Base-by-base conservation (phyloP, 2,329 filamentous ascomycete genomes). In the Ascocoryne sarcoides region DNA sequence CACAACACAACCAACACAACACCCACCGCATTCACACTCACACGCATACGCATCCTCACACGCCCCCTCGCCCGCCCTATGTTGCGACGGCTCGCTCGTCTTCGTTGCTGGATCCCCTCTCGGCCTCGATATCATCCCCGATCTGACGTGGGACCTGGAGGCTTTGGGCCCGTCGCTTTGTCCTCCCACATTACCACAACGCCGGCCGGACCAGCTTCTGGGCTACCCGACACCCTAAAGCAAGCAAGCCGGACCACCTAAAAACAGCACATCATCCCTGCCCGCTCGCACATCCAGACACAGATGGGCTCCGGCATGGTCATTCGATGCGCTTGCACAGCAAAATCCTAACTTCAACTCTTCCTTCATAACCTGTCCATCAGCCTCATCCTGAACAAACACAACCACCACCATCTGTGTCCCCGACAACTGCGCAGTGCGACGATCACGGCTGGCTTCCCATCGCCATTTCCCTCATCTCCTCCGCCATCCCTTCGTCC, bases 321-420 rank as follows among this genome's bases (percentile, higher is more conserved):
- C 30, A 32, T 32, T 33, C 23, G 23, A 26, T 26, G 23, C 23
- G 23, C 23, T 26, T 26, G 23, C 29, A 30, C 28, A 30, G 20
- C 29, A 9, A 40, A 15, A 36, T 34, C 37, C 30, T n/a, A 35
- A 36, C 23, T 20, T 37, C 31, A 21, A 43, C 28, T n/a, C 35
- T 26, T 26, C 23, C 23, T 26, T 26, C 23, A 12, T 26, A 12
- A 7, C 21, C 32, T 29, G 12, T 16, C 14, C 20, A n/a, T 37
- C 40, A 20, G 26, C 23, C 31, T 29, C 40, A 34, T 33, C 23
- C 20, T 34, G 32, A 15, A 19, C 5, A 37, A 10, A 30, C 21
- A 30, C 23, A 21, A 37, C 16, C 23, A 15, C 23, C 18, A 23
- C 10, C 30, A 14, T 16, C 16, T 5, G 12, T 34, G 12, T 9